A percentile compares a stretch with the other conserved stretches of the same genome.
These are phyloP conservation scores for Catharanthus roseus DNA, from an alignment of 257 asterid genomes.

Conservation along the genomic window DNA sequence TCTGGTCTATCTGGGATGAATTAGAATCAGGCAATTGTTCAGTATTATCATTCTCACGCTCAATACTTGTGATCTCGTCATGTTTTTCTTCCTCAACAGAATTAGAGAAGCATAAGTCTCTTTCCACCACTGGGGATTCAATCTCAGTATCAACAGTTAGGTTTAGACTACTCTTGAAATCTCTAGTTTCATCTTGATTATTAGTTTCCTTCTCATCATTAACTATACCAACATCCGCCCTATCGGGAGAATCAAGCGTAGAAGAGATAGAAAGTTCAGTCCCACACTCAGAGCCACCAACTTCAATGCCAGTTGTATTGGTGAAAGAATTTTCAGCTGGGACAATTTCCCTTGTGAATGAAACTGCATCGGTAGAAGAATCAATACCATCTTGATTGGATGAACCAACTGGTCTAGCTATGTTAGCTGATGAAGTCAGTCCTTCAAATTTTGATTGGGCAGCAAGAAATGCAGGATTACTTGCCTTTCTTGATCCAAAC, in stretches of 20 bases:
- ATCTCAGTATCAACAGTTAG: conserved; percentile 34
- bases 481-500: conserved; percentile 46
- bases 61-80: conserved; percentile 23
- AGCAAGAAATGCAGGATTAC: conserved; percentile 82
- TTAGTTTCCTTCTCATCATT: conserved; percentile 38
- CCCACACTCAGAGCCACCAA: conserved; percentile 77
- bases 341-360: conserved; percentile 37
- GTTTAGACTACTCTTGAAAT: conserved; percentile 26
- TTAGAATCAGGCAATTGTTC: conserved; percentile 17
- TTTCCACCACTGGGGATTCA: conserved; percentile 27
- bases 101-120: conserved; percentile 30
- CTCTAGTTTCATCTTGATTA: conserved; percentile 25
- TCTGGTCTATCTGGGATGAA: conserved; percentile 32
- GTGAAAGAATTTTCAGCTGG: conserved; percentile 34
- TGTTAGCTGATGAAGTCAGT: conserved; percentile 41
- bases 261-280: conserved; percentile 82
- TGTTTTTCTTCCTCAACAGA: conserved; percentile 31
- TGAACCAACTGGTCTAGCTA: conserved; percentile 35
- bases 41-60: conserved; percentile 26
- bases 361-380: conserved; percentile 32
- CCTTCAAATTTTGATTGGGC: conserved; percentile 89
- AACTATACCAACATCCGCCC: conserved; percentile 47
- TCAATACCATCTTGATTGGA: conserved; percentile 40
- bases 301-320: conserved; percentile 35
- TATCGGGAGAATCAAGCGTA: conserved; percentile 78